Percentiles rank a stretch among this genome's conserved stretches.
These are phyloP conservation scores for Grammothele lineata DNA, from an alignment of 768 basidiomycete genomes.

Conservation along the genomic window DNA sequence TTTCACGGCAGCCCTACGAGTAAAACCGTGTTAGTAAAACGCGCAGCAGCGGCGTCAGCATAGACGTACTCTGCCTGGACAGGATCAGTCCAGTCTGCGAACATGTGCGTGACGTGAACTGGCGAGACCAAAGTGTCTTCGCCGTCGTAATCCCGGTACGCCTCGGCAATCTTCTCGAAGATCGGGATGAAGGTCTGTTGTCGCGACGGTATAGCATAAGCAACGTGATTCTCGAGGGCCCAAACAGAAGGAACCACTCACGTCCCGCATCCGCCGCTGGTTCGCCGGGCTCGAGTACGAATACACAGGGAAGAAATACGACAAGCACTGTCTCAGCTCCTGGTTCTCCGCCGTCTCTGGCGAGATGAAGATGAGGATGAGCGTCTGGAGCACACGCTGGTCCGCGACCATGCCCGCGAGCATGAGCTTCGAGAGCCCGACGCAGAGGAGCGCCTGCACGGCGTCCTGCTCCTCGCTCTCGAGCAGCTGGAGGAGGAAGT, in stretches of 20 bases:
- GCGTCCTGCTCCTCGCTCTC: constrained; percentile 52
- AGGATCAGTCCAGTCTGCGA: constrained; percentile 88
- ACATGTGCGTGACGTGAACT: constrained; percentile 69
- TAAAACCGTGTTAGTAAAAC: constrained; percentile 3
- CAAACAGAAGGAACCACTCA: constrained; percentile 38
- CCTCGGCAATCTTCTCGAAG: constrained; percentile 54
- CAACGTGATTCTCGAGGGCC: not conserved
- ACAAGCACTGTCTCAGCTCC: constrained; percentile 78
- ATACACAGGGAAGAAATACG: constrained; percentile 83
- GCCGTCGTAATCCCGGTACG: constrained; percentile 63
- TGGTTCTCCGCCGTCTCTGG: constrained; percentile 80
- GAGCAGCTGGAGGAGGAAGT: constrained; percentile 56
- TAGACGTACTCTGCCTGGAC: constrained; percentile 58
- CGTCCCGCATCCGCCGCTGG: constrained; percentile 67
- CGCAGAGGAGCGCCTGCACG: constrained; percentile 67
- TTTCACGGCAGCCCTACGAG: constrained; percentile 23
- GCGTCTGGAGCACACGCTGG: constrained; percentile 52
- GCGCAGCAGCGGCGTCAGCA: no score
- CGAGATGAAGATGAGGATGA: constrained; percentile 66
- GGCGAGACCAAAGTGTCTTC: constrained; percentile 72
- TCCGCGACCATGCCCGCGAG: constrained; percentile 73
- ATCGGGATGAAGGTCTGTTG: constrained; percentile 72
- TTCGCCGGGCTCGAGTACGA: constrained; percentile 76
- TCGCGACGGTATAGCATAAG: not conserved
- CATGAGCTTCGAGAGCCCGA: constrained; percentile 85